A percentile compares a stretch with the other conserved stretches of the same genome.
Conservation (phyloP, 1,284 basidiomycete species). For the Cryptococcus depauperatus region DNA sequence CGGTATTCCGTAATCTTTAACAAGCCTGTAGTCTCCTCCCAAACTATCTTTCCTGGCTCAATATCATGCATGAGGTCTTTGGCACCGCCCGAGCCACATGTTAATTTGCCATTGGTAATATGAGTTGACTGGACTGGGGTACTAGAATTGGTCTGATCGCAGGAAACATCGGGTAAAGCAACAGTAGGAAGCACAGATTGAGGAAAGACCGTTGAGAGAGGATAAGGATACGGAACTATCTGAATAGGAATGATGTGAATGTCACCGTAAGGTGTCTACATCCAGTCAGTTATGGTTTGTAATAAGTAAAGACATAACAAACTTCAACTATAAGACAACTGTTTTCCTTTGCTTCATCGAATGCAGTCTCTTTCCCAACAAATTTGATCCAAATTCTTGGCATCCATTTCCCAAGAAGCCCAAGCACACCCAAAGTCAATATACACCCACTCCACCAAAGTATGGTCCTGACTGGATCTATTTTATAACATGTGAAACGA, state of each 20-base stretch:
- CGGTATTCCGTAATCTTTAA: constrained; percentile 59
- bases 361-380: constrained; percentile 76
- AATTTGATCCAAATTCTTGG: constrained; percentile 81
- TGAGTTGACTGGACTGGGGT: constrained; percentile 12
- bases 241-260: constrained; percentile 66
- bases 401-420: constrained; percentile 85
- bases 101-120: constrained; percentile 23
- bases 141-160: constrained; percentile 13
- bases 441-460: constrained; percentile 68
- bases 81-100: constrained; percentile 35
- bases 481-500: constrained; percentile 82
- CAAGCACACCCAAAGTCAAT: constrained; percentile 65
- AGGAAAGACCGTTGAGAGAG: constrained; percentile 68
- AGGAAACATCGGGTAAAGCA: constrained; percentile 14
- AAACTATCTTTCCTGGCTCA: constrained; percentile 37
- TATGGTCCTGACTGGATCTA: constrained; percentile 56
- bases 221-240: constrained; percentile 64
- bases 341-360: constrained; percentile 61
- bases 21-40: constrained; percentile 44
- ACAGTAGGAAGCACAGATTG: constrained; percentile 17
- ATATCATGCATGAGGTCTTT: constrained; percentile 39
- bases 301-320: not conserved
- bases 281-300: too few relatives aligned
- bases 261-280: constrained; percentile 70
- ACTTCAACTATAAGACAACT: constrained; percentile 84